Evolutionary conservation across 1,284 basidiomycete genomes (phyloP).

Genomic region (Trichosporon asahii): DNA sequence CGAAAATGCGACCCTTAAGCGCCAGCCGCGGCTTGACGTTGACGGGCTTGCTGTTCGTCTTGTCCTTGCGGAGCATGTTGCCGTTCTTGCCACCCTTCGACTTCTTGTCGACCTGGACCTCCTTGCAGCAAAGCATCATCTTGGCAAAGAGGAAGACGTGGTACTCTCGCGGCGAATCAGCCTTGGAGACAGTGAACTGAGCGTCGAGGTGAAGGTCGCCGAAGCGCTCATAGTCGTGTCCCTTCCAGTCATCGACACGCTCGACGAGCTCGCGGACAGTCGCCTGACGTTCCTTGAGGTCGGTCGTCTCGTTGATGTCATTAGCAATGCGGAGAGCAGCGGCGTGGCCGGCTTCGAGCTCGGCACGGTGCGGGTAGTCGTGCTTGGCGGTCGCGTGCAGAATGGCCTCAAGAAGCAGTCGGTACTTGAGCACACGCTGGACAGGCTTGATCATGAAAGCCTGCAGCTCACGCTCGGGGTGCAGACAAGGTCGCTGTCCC

Average conservation of each 20-base stretch:
- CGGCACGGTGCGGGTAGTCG: conserved; percentile 69
- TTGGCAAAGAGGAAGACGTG: conserved; percentile 98
- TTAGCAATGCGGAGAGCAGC: conserved; percentile 91
- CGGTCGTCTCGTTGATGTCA: conserved; percentile 92
- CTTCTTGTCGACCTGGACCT: conserved; percentile 54
- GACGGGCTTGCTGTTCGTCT: conserved; percentile 57
- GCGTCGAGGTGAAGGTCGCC: conserved; percentile 91
- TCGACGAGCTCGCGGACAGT: conserved; percentile 84
- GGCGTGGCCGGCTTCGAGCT: conserved; percentile 76
- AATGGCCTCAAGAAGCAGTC: conserved; percentile 58
- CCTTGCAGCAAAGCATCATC: conserved; percentile 98
- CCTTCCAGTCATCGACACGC: conserved; percentile 98
- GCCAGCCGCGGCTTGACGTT: conserved; percentile 73
- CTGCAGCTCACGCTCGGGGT: conserved; percentile 67
- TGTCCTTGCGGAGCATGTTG: conserved; percentile 49
- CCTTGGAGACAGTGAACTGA: conserved; percentile 92
- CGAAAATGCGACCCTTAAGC: conserved; percentile 94
- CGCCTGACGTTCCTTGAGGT: conserved; percentile 63
- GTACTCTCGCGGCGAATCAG: conserved; percentile 94
- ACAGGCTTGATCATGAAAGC: conserved; percentile 74
- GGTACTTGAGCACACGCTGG: conserved; percentile 74
- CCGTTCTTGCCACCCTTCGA: conserved; percentile 43
- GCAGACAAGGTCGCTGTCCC: conserved; percentile 39
- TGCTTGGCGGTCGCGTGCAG: conserved; percentile 44
- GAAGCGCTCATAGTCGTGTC: conserved; percentile 90